phyloP scores from a whole-genome alignment of 495 filamentous ascomycete species.

The Neurospora hispaniola region DNA sequence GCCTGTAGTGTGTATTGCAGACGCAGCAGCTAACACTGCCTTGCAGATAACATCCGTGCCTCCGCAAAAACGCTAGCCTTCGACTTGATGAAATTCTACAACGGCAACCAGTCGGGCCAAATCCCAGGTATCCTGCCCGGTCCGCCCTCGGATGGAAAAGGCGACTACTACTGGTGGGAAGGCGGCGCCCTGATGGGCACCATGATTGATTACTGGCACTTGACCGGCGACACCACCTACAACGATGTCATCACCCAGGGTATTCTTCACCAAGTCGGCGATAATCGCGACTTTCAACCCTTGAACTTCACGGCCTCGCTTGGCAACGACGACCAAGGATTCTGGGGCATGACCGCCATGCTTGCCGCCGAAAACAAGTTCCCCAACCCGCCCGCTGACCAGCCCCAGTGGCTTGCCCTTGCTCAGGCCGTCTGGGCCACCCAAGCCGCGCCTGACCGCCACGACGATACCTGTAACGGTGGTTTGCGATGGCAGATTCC shows the following conservation, averaged over 20 bases:
- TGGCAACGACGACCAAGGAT: constrained; percentile 76
- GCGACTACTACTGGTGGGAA: constrained; percentile 50
- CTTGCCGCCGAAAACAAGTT: constrained; percentile 64
- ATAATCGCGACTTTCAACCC: constrained; percentile 49
- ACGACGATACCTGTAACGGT: constrained; percentile 50
- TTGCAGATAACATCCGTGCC: constrained; percentile 47
- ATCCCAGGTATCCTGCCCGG: constrained; percentile 56
- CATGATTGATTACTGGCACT: constrained; percentile 62
- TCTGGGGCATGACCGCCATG: constrained; percentile 73
- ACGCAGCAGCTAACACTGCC: constrained; percentile 3
- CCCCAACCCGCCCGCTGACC: constrained; percentile 45
- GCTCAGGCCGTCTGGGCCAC: constrained; percentile 69
- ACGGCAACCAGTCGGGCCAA: constrained; percentile 48
- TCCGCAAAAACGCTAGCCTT: constrained; percentile 52
- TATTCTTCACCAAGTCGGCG: constrained; percentile 53
- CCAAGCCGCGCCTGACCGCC: constrained; percentile 50
- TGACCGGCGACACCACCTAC: constrained; percentile 56
- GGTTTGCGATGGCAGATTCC: constrained; percentile 76
- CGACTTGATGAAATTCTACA: constrained; percentile 56
- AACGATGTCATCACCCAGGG: constrained; percentile 48
- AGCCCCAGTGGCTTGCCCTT: constrained; percentile 63
- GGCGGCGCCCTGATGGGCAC: constrained; percentile 42
- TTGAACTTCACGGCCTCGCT: constrained; percentile 61
- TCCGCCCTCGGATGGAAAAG: constrained; percentile 33
- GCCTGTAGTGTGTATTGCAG: background rate